These are phyloP conservation scores for Pistacia vera DNA, from an alignment of 345 rosid genomes.

Conservation along the genomic window DNA sequence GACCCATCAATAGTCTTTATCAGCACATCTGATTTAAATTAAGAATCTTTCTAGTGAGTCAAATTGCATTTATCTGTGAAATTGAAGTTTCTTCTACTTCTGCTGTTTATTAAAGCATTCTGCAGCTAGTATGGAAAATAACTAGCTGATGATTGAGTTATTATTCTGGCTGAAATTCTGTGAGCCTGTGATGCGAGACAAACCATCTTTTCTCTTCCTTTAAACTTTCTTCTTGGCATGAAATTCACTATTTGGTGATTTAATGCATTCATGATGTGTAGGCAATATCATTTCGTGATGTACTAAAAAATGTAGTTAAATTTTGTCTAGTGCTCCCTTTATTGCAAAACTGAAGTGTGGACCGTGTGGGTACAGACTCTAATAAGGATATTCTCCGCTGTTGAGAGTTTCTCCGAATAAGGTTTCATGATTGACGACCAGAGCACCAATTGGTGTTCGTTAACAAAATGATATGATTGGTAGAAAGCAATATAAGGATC, in stretches of 20 bases:
- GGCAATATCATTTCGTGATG: not conserved
- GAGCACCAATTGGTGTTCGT: not conserved
- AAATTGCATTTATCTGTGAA: not conserved
- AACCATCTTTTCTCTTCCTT: too few relatives aligned
- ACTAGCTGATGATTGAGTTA: not conserved
- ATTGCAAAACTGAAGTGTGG: too few relatives aligned
- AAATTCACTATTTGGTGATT: not conserved
- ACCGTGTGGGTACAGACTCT: not conserved
- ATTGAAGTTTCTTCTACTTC: not conserved
- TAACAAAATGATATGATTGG: too few relatives aligned
- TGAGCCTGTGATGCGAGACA: not conserved
- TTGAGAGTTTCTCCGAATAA: not conserved
- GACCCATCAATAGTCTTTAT: not conserved
- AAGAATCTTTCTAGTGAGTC: not conserved
- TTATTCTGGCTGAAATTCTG: not conserved
- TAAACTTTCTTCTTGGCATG: not conserved
- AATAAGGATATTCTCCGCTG: not conserved
- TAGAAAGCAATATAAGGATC: too few relatives aligned
- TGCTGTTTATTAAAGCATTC: not conserved
- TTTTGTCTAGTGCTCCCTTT: not conserved
- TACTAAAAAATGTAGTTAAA: too few relatives aligned
- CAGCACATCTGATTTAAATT: not conserved
- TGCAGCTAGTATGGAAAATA: not conserved
- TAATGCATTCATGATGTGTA: not conserved
- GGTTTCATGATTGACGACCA: not conserved